phyloP scores from a whole-genome alignment of 495 filamentous ascomycete genomes.

The Daldinia bambusicola region DNA sequence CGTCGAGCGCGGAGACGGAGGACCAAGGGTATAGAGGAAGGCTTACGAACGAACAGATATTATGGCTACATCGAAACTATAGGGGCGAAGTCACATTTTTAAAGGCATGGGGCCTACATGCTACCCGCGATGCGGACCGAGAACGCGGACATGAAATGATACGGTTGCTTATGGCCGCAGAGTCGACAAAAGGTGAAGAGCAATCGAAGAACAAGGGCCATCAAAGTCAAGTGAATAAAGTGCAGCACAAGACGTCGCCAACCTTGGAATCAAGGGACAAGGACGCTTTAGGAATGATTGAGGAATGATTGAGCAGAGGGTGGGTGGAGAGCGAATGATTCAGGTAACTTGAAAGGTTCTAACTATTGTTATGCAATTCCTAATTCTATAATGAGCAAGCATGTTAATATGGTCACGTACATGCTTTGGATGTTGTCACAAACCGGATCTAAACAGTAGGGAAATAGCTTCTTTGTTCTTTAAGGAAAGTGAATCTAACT shows the following conservation, averaged over 20 bases:
- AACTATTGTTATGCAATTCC: too few relatives aligned
- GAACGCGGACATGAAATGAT: constrained; percentile 51
- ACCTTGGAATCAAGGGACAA: not conserved
- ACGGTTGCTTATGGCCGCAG: constrained; percentile 51
- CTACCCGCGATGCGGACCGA: constrained; percentile 44
- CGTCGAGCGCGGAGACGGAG: not conserved
- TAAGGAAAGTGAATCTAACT: too few relatives aligned
- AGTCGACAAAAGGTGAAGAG: constrained; percentile 26
- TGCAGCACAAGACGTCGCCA: not conserved
- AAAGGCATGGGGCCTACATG: constrained; percentile 55
- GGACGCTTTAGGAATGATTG: not conserved
- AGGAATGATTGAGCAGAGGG: too few relatives aligned
- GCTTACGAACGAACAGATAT: constrained; percentile 43
- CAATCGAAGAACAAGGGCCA: not conserved
- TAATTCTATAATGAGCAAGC: too few relatives aligned
- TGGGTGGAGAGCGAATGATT: too few relatives aligned
- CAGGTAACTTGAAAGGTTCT: too few relatives aligned
- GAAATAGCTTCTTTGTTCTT: too few relatives aligned
- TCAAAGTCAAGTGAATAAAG: not conserved
- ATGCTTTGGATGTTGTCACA: too few relatives aligned
- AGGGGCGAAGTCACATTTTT: constrained; percentile 55
- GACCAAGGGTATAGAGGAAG: not conserved
- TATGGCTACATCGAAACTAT: constrained; percentile 59
- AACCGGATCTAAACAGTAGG: too few relatives aligned
- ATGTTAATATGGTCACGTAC: too few relatives aligned